Percentiles rank a stretch among this genome's conserved stretches.
Conservation (phyloP, 352 stramenopile genomes). For the Pythium volutum region DNA sequence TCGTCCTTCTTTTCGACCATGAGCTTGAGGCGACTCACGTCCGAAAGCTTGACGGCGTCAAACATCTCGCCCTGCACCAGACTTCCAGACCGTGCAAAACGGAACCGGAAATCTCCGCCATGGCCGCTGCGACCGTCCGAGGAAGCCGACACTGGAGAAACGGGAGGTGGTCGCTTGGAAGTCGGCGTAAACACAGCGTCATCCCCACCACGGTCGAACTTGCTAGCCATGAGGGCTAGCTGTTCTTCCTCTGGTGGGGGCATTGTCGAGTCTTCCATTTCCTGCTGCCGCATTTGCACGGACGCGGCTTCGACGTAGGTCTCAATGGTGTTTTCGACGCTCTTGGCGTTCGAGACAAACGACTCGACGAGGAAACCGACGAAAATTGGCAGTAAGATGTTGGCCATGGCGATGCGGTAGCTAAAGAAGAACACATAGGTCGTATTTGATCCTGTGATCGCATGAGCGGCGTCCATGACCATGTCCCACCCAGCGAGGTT, state of each 20-base stretch:
- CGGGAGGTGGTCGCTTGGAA: neutral
- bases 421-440: slow-evolving; percentile 84
- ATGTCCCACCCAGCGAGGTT: slow-evolving; percentile 78
- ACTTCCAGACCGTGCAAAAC: slow-evolving; percentile 61
- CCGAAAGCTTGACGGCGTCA: slow-evolving; percentile 68
- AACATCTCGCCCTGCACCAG: slow-evolving; percentile 82
- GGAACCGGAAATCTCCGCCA: slow-evolving; percentile 55
- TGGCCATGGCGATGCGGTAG: slow-evolving; percentile 81
- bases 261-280: slow-evolving; percentile 11
- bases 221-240: slow-evolving; percentile 51
- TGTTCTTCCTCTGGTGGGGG: slow-evolving; percentile 42
- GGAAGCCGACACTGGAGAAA: slow-evolving; percentile 31
- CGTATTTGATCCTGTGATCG: slow-evolving; percentile 48
- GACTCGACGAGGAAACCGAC: slow-evolving; percentile 85
- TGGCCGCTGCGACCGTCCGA: slow-evolving; percentile 35
- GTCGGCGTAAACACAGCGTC: slow-evolving; percentile 12
- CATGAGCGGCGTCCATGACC: slow-evolving; percentile 77
- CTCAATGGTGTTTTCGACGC: slow-evolving; percentile 58
- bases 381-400: slow-evolving; percentile 81
- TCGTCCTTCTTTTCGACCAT: slow-evolving; percentile 72
- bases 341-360: slow-evolving; percentile 78
- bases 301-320: slow-evolving; percentile 51
- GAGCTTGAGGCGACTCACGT: slow-evolving; percentile 64
- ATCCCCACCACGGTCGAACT: slow-evolving; percentile 18
- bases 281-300: slow-evolving; percentile 25